These are phyloP conservation scores for Capronia americana DNA, from an alignment of 2,329 filamentous ascomycete species.

Conservation along the genomic window DNA sequence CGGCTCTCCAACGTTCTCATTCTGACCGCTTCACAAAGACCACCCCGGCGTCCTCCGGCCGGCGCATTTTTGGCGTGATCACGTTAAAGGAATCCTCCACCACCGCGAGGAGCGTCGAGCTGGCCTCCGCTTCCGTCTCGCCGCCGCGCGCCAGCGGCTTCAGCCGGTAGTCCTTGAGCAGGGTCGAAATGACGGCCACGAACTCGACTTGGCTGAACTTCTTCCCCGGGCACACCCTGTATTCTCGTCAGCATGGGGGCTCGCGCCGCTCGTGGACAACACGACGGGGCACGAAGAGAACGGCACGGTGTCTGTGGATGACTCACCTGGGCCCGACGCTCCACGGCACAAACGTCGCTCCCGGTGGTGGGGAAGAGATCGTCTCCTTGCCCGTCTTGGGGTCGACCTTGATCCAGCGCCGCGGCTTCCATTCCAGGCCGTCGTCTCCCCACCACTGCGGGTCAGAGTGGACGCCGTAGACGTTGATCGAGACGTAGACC, in stretches of 20 bases:
- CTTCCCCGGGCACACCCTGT: constrained; percentile 40
- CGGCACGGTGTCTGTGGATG: constrained; percentile 29
- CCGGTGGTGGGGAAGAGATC: constrained; percentile 20
- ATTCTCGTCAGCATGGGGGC: background rate
- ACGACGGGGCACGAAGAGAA: background rate
- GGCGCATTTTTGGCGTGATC: constrained; percentile 25
- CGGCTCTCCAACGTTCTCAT: background rate
- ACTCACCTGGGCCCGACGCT: constrained; percentile 40
- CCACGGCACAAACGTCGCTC: constrained; percentile 43
- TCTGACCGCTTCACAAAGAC: constrained; percentile 26
- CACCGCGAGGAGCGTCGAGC: constrained; percentile 25
- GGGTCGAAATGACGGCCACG: constrained; percentile 43
- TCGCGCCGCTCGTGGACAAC: background rate
- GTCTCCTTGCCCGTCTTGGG: constrained; percentile 24
- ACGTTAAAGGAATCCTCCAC: constrained; percentile 22
- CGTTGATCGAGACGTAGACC: constrained; percentile 35
- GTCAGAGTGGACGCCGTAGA: constrained; percentile 43
- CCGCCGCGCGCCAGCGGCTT: constrained; percentile 22
- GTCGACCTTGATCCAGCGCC: constrained; percentile 44
- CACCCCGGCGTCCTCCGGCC: constrained; percentile 30
- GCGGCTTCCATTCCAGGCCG: constrained; percentile 43
- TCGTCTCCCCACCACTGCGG: constrained; percentile 42
- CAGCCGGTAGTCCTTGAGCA: constrained; percentile 27
- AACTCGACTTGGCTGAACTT: constrained; percentile 49
- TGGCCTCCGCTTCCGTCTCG: constrained; percentile 28